Evolutionary conservation across 345 rosid genomes (phyloP).

Genomic region (Citropsis articulata): DNA sequence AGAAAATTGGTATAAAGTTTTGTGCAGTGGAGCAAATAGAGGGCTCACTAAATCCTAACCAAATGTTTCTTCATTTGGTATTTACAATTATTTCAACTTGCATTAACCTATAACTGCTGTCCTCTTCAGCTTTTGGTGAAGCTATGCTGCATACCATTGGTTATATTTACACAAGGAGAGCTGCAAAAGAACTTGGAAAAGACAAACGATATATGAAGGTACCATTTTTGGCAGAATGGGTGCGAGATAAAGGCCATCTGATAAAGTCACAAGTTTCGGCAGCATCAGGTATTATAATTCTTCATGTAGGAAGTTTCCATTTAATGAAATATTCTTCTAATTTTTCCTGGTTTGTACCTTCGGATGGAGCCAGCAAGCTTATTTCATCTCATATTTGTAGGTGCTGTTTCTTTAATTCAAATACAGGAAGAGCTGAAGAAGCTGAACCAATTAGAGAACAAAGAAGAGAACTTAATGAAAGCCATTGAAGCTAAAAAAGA

Average conservation of each 20-base stretch:
- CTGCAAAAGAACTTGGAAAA: slow-evolving; percentile 84
- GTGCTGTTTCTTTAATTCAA: slow-evolving; percentile 79
- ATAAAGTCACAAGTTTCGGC: slow-evolving; percentile 96
- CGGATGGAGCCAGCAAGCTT: background rate
- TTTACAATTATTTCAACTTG: background rate
- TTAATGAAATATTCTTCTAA: background rate
- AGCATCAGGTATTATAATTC: slow-evolving; percentile 66
- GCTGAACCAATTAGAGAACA: slow-evolving; percentile 59
- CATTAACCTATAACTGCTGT: slow-evolving; percentile 4
- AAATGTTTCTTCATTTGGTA: background rate
- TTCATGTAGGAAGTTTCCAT: background rate
- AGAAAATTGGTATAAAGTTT: background rate
- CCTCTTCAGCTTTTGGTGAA: slow-evolving; percentile 82
- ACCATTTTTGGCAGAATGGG: slow-evolving; percentile 98
- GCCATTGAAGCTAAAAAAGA: slow-evolving; percentile 72
- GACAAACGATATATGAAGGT: slow-evolving; percentile 84
- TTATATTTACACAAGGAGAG: slow-evolving; percentile 89
- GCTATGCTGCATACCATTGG: slow-evolving; percentile 96
- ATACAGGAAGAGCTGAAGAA: slow-evolving; percentile 80
- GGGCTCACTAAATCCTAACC: background rate
- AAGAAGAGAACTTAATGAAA: slow-evolving; percentile 66
- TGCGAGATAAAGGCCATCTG: slow-evolving; percentile 89
- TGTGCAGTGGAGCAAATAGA: no score
- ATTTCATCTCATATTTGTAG: slow-evolving; percentile 30
- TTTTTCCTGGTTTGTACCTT: background rate